phyloP scores from a whole-genome alignment of 73 alveolate species.

The Blepharisma japonicum region DNA sequence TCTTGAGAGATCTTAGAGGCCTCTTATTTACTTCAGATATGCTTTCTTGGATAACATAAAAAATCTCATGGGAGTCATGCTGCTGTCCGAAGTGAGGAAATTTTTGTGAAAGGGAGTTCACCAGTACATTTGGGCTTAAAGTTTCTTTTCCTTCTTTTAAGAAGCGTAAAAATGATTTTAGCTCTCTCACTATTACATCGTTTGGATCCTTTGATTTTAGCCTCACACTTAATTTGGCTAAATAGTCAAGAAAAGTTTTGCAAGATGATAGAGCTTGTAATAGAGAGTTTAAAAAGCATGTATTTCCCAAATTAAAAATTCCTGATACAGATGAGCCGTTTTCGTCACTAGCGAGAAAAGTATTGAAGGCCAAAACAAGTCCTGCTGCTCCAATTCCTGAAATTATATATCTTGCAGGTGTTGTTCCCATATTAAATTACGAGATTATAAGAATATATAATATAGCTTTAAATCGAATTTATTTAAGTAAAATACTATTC shows the following conservation, averaged over 20 bases:
- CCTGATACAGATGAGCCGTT: constrained; percentile 19
- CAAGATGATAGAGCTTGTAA: constrained; percentile 19
- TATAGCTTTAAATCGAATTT: no score
- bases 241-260: not conserved
- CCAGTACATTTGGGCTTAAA: not conserved
- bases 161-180: not conserved
- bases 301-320: constrained; percentile 10
- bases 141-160: constrained; percentile 2
- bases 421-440: no score
- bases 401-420: no score
- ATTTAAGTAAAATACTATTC: no score
- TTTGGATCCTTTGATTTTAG: not conserved
- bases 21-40: not conserved
- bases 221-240: not conserved
- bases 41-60: constrained; percentile 14
- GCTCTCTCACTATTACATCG: not conserved
- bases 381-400: no score
- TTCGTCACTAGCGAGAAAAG: no score
- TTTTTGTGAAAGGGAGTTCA: not conserved
- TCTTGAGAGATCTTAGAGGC: no score
- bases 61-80: constrained; percentile 23
- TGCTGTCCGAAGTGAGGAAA: constrained; percentile 16
- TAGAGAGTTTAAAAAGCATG: constrained; percentile 19
- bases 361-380: no score
- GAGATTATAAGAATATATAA: no score